phyloP scores from a whole-genome alignment of 192 early-diverging fungal species.

The Chytriomyces sp. region DNA sequence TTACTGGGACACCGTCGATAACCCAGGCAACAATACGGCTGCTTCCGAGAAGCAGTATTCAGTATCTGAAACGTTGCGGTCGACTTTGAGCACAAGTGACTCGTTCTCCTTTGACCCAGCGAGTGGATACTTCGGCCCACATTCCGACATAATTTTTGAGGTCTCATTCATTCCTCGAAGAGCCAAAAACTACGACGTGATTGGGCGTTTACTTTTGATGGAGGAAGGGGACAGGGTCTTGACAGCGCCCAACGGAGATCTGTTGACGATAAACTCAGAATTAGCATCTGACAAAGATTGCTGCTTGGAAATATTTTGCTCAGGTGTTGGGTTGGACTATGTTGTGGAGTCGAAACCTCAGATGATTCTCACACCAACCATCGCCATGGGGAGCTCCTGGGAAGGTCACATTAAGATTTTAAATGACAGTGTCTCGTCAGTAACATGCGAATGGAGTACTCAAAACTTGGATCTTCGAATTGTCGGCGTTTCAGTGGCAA shows the following conservation, averaged over 20 bases:
- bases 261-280: background rate
- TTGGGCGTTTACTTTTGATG: constrained; percentile 36
- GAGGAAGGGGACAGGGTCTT: constrained; percentile 28
- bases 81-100: constrained; percentile 9
- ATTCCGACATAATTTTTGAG: constrained; percentile 36
- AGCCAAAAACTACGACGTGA: constrained; percentile 41
- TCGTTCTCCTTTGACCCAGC: constrained; percentile 37
- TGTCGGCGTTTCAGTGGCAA: background rate
- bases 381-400: constrained; percentile 29
- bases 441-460: constrained; percentile 36
- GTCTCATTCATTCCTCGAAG: constrained; percentile 39
- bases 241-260: background rate
- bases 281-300: constrained; percentile 1
- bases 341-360: constrained; percentile 24
- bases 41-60: background rate
- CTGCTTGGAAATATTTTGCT: constrained; percentile 38
- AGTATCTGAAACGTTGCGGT: background rate
- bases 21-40: constrained; percentile 18
- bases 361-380: constrained; percentile 35
- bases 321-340: constrained; percentile 34
- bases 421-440: constrained; percentile 44
- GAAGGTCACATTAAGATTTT: constrained; percentile 22
- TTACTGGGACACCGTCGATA: constrained; percentile 38
- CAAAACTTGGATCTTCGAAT: constrained; percentile 33
- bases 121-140: constrained; percentile 37